These are phyloP conservation scores for Ophiosphaerella korrae DNA, from an alignment of 2,329 filamentous ascomycete genomes.

Conservation along the genomic window DNA sequence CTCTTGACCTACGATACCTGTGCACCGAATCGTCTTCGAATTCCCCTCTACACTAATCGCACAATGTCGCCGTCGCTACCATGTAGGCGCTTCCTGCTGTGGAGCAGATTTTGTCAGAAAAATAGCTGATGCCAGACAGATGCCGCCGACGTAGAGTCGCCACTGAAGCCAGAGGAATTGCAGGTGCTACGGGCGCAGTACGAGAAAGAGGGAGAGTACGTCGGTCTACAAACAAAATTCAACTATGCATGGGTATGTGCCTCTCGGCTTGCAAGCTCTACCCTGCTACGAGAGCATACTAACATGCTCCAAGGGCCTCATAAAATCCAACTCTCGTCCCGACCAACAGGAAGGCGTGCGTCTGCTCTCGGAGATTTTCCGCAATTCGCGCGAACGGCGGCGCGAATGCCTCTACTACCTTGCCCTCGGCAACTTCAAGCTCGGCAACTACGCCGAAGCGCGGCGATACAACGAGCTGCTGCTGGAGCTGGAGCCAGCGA, in stretches of 20 bases:
- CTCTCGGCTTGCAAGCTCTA: conserved; percentile 2
- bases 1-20: not conserved
- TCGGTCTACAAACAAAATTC: conserved; percentile 97
- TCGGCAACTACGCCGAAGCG: conserved; percentile 95
- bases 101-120: not conserved
- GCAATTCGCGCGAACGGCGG: conserved; percentile 86
- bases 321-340: conserved; percentile 82
- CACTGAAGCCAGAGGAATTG: conserved; percentile 88
- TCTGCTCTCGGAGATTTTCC: conserved; percentile 95
- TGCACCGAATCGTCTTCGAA: not conserved
- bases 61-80: conserved; percentile 45
- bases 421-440: conserved; percentile 95
- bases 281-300: conserved; percentile 3
- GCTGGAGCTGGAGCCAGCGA: conserved; percentile 86
- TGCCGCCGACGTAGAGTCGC: conserved; percentile 95
- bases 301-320: conserved; percentile 71
- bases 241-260: conserved; percentile 92
- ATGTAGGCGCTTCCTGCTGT: conserved; percentile 29
- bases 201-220: conserved; percentile 96
- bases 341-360: conserved; percentile 96
- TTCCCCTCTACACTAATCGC: not conserved
- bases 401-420: conserved; percentile 99
- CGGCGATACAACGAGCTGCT: conserved; percentile 92
- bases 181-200: conserved; percentile 92
- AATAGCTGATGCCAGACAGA: conserved; percentile 61